Base-by-base conservation (phyloP, 2,329 filamentous ascomycete species). In the Scytalidium sp. region DNA sequence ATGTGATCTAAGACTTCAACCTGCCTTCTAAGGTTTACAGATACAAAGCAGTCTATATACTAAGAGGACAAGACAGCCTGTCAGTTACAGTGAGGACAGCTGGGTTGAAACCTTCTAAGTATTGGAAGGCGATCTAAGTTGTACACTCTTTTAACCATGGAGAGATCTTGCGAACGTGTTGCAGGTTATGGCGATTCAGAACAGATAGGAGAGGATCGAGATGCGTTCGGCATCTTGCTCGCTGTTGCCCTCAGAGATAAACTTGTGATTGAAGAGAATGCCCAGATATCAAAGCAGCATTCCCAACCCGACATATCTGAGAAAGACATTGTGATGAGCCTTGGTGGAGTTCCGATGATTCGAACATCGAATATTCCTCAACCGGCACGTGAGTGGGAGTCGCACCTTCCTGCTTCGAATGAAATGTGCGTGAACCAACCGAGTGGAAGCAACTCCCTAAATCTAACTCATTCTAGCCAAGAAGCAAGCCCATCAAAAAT, bases 101-200 rank as follows among this genome's bases (percentile, higher is more conserved):
- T n/a, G n/a, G n/a, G n/a, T n/a, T n/a, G n/a, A n/a, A n/a, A n/a
- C n/a, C n/a, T n/a, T n/a, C n/a, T n/a, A n/a, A n/a, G n/a, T n/a
- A n/a, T n/a, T n/a, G n/a, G n/a, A n/a, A n/a, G n/a, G n/a, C n/a
- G n/a, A n/a, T n/a, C n/a, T n/a, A n/a, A n/a, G n/a, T n/a, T n/a
- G n/a, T n/a, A n/a, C n/a, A n/a, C n/a, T n/a, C n/a, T n/a, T n/a
- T n/a, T n/a, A n/a, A n/a, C n/a, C 19, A 19, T 19, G 4, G 45
- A 51, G n/a, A 48, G 52, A 9, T 41, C 52, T 4, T 54, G 47
- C 20, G 52, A 54, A 19, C 46, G 52, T 7, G 46, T 54, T 9
- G 46, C 51, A 3, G 43, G 43, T 15, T 54, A 54, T 21, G 51
- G 43, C 32, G 43, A 49, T 19, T 36, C 29, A 4, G 23, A 45